Base-by-base conservation (phyloP, 1,284 basidiomycete genomes). In the Sporisorium iseilematis-ciliati region DNA sequence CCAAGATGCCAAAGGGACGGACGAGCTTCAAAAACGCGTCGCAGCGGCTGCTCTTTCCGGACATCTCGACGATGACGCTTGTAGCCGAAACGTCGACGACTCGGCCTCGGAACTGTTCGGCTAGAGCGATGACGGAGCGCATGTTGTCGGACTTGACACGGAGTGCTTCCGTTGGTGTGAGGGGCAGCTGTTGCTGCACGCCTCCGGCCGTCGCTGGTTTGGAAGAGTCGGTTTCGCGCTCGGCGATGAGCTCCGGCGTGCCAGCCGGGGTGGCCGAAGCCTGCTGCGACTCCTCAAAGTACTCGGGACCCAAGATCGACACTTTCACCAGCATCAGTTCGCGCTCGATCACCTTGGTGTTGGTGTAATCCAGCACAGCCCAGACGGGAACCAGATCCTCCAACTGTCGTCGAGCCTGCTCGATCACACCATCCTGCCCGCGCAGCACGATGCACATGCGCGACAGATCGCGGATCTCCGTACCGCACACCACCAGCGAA, bases 371-470 rank as follows among this genome's bases (percentile, higher is more conserved):
- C 41, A 85, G 69, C 41, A 85, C 84, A 33, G 84, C 84, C 84
- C 84, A 85, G 55, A 84, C 82, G 23, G 83, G 83, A 1, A 84
- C 81, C 10, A 84, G 75, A 60, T 84, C 83, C 46, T 84, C 83
- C 23, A 84, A 73, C 69, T 84, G 82, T 12, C 82, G 65, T 7
- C 82, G 65, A 14, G 26, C 95, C 87, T 99, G 97, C 86, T 99
- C 97, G 57, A 99, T 92, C 45, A 99, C 95, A 68, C 93, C 94
- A 82, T 99, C 96, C 86, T 99, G 97, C 1, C 96, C 97, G 74
- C 91, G 92, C 53, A 99, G 89, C 75, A 97, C 94, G 86, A 99
- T 94, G 84, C 94, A 98, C 97, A 99, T 99, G 56, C 97, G 90
- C 87, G 93, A 95, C 46, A 99, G 89, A 87, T 99, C 97, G 64